phyloP scores from a whole-genome alignment of 2,329 filamentous ascomycete genomes.

The Ophiocordyceps camponoti-rufipedis region DNA sequence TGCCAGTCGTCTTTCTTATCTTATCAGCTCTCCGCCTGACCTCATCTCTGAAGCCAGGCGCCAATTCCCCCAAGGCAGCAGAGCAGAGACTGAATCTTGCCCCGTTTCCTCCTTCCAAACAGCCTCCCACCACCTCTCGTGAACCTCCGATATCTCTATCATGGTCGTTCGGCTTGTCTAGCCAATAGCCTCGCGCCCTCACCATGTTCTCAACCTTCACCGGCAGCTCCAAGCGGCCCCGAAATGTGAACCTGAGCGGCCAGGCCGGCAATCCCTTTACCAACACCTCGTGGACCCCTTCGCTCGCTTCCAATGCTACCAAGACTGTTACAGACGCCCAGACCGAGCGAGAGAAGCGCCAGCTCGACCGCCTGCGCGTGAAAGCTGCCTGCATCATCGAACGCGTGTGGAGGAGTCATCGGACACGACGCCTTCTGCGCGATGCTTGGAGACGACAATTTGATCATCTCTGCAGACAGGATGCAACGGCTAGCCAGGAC shows the following conservation, averaged over 20 bases:
- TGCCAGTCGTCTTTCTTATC: not conserved
- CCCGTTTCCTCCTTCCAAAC: not conserved
- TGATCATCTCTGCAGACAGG: constrained; percentile 36
- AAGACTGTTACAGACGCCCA: constrained; percentile 72
- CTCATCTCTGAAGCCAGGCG: not conserved
- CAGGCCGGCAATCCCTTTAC: constrained; percentile 67
- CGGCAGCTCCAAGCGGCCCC: constrained; percentile 64
- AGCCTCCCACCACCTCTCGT: constrained; percentile 1
- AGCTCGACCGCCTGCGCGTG: constrained; percentile 61
- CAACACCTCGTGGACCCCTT: constrained; percentile 37
- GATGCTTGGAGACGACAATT: constrained; percentile 39
- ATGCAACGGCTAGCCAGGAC: constrained; percentile 10
- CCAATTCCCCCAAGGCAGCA: not conserved
- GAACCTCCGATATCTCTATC: not conserved
- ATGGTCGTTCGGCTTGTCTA: constrained; percentile 1
- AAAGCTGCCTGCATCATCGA: constrained; percentile 62
- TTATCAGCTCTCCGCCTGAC: not conserved
- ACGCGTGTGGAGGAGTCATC: constrained; percentile 65
- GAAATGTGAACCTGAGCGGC: constrained; percentile 88
- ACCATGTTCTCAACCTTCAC: constrained; percentile 85
- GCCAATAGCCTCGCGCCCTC: constrained; percentile 1
- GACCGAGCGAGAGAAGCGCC: constrained; percentile 63
- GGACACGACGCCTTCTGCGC: constrained; percentile 38
- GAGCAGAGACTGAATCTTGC: not conserved
- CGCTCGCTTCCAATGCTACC: constrained; percentile 44